Evolutionary conservation across 257 asterid genomes (phyloP).

Genomic region (Lithospermum erythrorhizon): DNA sequence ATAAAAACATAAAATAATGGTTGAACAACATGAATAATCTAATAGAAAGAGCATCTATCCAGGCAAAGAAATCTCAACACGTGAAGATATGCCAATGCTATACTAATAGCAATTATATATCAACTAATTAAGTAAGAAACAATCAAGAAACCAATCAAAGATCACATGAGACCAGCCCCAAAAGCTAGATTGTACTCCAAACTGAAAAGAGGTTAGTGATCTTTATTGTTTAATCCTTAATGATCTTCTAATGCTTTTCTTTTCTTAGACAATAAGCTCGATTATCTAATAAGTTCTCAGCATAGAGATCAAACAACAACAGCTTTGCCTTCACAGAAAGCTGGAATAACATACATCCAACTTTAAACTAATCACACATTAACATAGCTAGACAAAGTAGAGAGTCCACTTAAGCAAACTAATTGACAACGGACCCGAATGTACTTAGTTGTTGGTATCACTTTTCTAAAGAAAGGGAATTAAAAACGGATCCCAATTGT

Average conservation of each 20-base stretch:
- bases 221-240: not conserved
- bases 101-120: not conserved
- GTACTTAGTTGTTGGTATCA: not conserved
- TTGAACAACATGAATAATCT: not conserved
- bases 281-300: too few relatives aligned
- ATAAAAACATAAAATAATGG: too few relatives aligned
- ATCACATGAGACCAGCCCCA: too few relatives aligned
- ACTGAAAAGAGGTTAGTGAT: not conserved
- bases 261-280: not conserved
- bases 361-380: not conserved
- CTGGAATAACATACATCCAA: not conserved
- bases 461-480: not conserved
- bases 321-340: not conserved
- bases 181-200: not conserved
- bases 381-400: not conserved
- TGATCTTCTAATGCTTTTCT: not conserved
- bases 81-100: slow-evolving; percentile 30
- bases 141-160: too few relatives aligned
- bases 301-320: not conserved
- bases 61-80: slow-evolving; percentile 22
- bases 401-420: too few relatives aligned
- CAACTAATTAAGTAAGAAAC: too few relatives aligned
- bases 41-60: slow-evolving; percentile 36
- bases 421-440: not conserved
- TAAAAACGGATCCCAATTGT: slow-evolving; percentile 39